phyloP scores from a whole-genome alignment of 352 stramenopile genomes.

The Thraustochytrium aureum region DNA sequence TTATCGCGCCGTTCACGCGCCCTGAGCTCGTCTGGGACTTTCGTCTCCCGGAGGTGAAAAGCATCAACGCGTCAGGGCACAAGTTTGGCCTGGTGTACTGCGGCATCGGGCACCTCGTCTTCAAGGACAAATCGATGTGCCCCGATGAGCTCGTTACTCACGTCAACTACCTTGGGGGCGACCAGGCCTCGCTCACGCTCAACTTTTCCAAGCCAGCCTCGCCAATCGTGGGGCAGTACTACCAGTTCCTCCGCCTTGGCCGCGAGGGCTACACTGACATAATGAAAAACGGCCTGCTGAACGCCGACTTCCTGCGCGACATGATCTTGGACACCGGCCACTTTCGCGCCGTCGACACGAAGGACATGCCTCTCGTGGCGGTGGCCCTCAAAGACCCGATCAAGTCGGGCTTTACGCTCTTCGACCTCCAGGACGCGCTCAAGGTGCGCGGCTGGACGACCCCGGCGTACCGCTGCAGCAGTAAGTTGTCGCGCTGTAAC shows the following conservation, averaged over 20 bases:
- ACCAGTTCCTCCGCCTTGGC: constrained; percentile 87
- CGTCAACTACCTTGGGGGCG: constrained; percentile 84
- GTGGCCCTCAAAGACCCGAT: constrained; percentile 71
- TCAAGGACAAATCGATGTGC: constrained; percentile 61
- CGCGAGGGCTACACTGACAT: constrained; percentile 80
- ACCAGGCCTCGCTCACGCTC: constrained; percentile 85
- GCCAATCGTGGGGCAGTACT: constrained; percentile 84
- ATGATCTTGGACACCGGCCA: constrained; percentile 72
- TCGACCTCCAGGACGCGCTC: constrained; percentile 84
- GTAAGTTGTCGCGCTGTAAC: no score
- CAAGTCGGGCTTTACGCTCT: constrained; percentile 74
- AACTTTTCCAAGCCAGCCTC: constrained; percentile 88
- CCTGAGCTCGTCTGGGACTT: constrained; percentile 85
- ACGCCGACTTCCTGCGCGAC: constrained; percentile 71
- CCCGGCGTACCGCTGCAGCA: constrained; percentile 71
- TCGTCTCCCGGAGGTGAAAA: constrained; percentile 81
- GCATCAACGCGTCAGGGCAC: constrained; percentile 88
- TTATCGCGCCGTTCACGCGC: constrained; percentile 84
- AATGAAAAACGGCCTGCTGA: constrained; percentile 82
- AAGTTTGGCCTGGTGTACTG: constrained; percentile 90
- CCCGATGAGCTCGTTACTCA: constrained; percentile 82
- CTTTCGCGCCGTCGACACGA: constrained; percentile 81
- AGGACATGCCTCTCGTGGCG: constrained; percentile 82
- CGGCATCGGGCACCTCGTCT: constrained; percentile 88
- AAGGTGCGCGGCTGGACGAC: constrained; percentile 80